Evolutionary conservation across 148 eudicot genomes (phyloP).

Genomic region (Chenopodium berlandieri): DNA sequence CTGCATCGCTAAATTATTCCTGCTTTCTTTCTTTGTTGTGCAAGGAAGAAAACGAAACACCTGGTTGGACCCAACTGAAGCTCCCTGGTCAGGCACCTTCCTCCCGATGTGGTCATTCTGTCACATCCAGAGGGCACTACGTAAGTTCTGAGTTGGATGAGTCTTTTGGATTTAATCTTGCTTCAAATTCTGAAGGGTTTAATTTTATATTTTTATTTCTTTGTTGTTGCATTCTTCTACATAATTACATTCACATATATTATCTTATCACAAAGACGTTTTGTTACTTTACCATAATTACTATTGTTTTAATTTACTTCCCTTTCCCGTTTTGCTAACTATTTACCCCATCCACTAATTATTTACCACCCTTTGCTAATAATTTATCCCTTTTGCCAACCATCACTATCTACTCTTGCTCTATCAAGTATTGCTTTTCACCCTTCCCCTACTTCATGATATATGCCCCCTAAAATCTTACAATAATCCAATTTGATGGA

Average conservation of each 20-base stretch:
- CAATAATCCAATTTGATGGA: too few species aligned
- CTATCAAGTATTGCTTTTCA: too few species aligned
- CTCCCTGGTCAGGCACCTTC: slow-evolving; percentile 98
- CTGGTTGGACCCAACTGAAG: slow-evolving; percentile 98
- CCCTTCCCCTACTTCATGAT: too few species aligned
- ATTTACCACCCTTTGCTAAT: too few species aligned
- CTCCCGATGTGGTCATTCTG: slow-evolving; percentile 90
- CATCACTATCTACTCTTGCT: too few species aligned
- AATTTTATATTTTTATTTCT: not conserved
- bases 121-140: slow-evolving; percentile 89
- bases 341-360: too few species aligned
- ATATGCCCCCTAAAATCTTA: too few species aligned
- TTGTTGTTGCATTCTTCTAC: not conserved
- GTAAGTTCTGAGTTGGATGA: slow-evolving; percentile 38
- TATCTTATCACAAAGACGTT: too few species aligned
- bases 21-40: slow-evolving; percentile 40
- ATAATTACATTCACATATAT: not conserved
- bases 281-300: too few species aligned
- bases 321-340: too few species aligned
- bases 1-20: slow-evolving; percentile 3
- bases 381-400: too few species aligned
- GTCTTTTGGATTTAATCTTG: not conserved
- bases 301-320: too few species aligned
- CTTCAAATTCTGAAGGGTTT: not conserved
- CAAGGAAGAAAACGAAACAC: slow-evolving; percentile 95